These are phyloP conservation scores for Epichloe aotearoae DNA, from an alignment of 2,329 filamentous ascomycete species.

Conservation along the genomic window DNA sequence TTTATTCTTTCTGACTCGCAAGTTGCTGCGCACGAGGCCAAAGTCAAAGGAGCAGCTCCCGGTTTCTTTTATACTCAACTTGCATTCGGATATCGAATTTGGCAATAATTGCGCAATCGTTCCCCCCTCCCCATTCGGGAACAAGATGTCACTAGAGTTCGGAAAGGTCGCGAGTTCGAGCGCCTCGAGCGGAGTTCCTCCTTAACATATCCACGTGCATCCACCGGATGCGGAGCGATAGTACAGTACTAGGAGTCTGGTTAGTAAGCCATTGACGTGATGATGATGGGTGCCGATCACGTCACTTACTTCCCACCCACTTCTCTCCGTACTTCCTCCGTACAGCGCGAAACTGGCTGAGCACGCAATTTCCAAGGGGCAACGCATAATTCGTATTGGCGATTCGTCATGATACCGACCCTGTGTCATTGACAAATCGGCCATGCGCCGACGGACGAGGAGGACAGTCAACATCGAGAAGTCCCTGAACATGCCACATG, in stretches of 20 bases:
- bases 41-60: neutral
- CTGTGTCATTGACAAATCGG: neutral
- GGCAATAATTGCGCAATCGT: neutral
- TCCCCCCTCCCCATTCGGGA: neutral
- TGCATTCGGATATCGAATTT: neutral
- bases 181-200: neutral
- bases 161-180: neutral
- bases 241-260: neutral
- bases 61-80: neutral
- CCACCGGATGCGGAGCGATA: neutral
- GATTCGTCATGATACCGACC: neutral
- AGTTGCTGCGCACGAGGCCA: neutral
- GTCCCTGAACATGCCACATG: no score
- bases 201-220: neutral
- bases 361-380: slow-evolving; percentile 4
- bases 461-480: no score
- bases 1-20: neutral
- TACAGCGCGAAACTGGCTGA: neutral
- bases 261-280: slow-evolving; percentile 7
- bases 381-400: neutral
- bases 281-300: slow-evolving; percentile 9
- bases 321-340: neutral
- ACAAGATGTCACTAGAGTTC: neutral
- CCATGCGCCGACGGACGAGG: no score
- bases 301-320: slow-evolving; percentile 5